phyloP scores from a whole-genome alignment of 148 eudicot genomes.

The Camellia japonica region DNA sequence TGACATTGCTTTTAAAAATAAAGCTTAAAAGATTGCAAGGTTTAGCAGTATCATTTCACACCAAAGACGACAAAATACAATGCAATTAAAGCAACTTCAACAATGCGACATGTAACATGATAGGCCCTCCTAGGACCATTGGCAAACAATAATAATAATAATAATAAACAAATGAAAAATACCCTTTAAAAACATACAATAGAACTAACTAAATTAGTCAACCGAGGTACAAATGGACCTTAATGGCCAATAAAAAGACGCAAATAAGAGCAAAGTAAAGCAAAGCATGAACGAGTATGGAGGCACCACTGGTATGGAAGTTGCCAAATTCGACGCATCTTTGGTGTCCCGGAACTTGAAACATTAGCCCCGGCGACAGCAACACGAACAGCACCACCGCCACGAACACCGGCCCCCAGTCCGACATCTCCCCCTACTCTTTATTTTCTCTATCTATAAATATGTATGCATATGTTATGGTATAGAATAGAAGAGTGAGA shows the following conservation, averaged over 20 bases:
- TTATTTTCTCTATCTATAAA: neutral
- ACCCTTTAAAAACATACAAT: neutral
- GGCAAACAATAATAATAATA: no score
- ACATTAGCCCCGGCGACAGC: constrained; percentile 27
- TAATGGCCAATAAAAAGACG: constrained; percentile 25
- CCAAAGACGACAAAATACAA: no score
- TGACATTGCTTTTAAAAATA: no score
- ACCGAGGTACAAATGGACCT: constrained; percentile 24
- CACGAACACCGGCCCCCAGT: constrained; percentile 42
- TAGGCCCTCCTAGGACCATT: no score
- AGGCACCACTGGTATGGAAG: constrained; percentile 25
- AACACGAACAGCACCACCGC: constrained; percentile 30
- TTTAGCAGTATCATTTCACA: no score
- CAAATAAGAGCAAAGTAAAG: constrained; percentile 26
- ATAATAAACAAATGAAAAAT: no score
- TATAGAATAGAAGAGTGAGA: neutral
- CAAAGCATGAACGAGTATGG: constrained; percentile 24
- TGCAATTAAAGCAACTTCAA: no score
- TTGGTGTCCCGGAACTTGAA: constrained; percentile 27
- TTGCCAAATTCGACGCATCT: constrained; percentile 25
- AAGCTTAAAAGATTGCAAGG: no score
- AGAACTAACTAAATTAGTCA: neutral
- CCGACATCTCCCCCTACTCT: constrained; percentile 12
- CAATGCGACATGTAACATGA: no score
- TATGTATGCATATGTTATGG: neutral